Conservation (phyloP, 1,284 basidiomycete species). For the Sparassis latifolia region DNA sequence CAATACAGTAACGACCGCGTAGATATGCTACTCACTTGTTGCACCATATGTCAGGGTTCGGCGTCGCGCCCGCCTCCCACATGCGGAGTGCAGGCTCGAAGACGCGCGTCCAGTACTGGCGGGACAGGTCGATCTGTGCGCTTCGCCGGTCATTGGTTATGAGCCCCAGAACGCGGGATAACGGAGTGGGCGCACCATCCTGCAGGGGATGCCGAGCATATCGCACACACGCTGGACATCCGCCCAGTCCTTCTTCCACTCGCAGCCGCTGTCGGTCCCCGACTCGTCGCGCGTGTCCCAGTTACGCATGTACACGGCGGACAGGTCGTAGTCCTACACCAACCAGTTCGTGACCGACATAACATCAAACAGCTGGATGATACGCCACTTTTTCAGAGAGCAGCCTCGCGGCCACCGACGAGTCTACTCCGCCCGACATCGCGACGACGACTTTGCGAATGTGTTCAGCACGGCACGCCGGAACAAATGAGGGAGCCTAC, state of each 20-base stretch:
- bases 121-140: conserved; percentile 70
- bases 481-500: neutral
- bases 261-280: conserved; percentile 73
- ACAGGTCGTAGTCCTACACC: conserved; percentile 71
- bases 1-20: neutral
- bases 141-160: conserved; percentile 2
- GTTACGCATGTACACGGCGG: conserved; percentile 93
- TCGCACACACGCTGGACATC: conserved; percentile 81
- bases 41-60: conserved; percentile 94
- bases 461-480: neutral
- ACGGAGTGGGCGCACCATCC: conserved; percentile 45
- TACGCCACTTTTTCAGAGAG: conserved; percentile 56
- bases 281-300: conserved; percentile 81
- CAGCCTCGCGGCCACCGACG: conserved; percentile 75
- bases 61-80: conserved; percentile 78
- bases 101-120: conserved; percentile 84
- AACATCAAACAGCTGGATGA: neutral
- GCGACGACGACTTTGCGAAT: conserved; percentile 68
- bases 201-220: conserved; percentile 56
- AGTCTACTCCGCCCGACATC: conserved; percentile 97
- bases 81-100: conserved; percentile 76
- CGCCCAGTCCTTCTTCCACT: conserved; percentile 95
- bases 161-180: neutral
- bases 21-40: conserved; percentile 54
- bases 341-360: neutral